Percentiles rank a stretch among this genome's conserved stretches.
These are phyloP conservation scores for Papilionanthe hybrid DNA, from an alignment of 116 monocot genomes.

Conservation along the genomic window DNA sequence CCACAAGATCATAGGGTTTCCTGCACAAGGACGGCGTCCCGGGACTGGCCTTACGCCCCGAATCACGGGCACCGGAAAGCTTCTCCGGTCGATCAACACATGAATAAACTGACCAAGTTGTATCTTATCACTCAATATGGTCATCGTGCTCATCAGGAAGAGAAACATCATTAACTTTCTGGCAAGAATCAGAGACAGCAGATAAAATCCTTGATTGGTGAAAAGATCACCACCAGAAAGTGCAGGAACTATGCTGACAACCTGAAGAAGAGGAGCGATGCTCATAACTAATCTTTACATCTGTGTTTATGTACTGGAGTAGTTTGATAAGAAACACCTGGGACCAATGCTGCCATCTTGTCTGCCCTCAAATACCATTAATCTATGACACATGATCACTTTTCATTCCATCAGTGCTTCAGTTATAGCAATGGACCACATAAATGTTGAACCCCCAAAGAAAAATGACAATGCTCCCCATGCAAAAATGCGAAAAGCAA, in stretches of 20 bases:
- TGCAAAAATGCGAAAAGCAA: background rate
- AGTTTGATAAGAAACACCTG: slow-evolving; percentile 88
- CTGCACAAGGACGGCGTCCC: slow-evolving; percentile 81
- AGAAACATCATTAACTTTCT: slow-evolving; percentile 83
- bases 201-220: slow-evolving; percentile 84
- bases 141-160: slow-evolving; percentile 79
- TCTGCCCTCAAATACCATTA: slow-evolving; percentile 12
- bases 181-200: slow-evolving; percentile 96
- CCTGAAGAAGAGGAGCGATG: slow-evolving; percentile 79
- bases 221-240: slow-evolving; percentile 78
- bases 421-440: background rate
- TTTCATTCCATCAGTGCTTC: background rate
- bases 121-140: slow-evolving; percentile 85
- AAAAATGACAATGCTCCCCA: background rate
- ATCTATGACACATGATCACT: slow-evolving; percentile 6
- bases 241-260: slow-evolving; percentile 85
- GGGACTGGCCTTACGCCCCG: slow-evolving; percentile 70
- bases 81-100: slow-evolving; percentile 68
- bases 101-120: slow-evolving; percentile 87
- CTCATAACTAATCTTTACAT: slow-evolving; percentile 60
- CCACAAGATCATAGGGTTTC: slow-evolving; percentile 76
- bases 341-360: slow-evolving; percentile 74
- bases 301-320: slow-evolving; percentile 79
- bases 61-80: slow-evolving; percentile 75
- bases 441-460: background rate